Base-by-base conservation (phyloP, 352 stramenopile genomes). In the Phytopythium ostracodes region DNA sequence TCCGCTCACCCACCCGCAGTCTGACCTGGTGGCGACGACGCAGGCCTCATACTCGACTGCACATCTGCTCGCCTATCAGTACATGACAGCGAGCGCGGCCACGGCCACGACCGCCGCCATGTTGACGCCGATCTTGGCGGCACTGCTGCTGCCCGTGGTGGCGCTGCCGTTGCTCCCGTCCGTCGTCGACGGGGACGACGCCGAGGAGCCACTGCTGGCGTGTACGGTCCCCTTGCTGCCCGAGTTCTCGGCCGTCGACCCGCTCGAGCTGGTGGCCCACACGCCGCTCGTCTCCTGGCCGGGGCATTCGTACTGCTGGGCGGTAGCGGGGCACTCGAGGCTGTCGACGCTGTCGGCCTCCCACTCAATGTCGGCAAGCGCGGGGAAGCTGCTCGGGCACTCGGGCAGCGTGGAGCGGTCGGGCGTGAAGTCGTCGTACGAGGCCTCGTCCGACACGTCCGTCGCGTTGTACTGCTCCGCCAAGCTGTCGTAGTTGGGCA, bases 401-500 rank as follows among this genome's bases (percentile, higher is more conserved):
- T 66, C 62, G n/a, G 71, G 69, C 1, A 76, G 31, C 8, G 64
- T 73, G 1, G 56, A 73, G 31, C 74, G 66, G 43, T 71, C 59
- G 5, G 74, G 56, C 10, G 65, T 76, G 53, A 88, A 89, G 18
- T 60, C 63, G 33, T 65, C 60, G 63, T 70, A 72, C 1, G 38
- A 60, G 4, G 51, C 38, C 52, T 87, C 77, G 24, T 70, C 64
- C 12, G 69, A 73, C 31, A 73, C 64, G 53, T 71, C 56, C 1
- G 62, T 73, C 15, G 66, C 57, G 12, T 81, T 86, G 68, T 88
- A 94, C 62, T 85, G 56, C 25, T 62, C 64, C 12, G 73, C 64
- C 10, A 97, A 67, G 57, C 70, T 71, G 27, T 93, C 56, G 73
- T 82, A 96, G 64, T 93, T 92, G 24, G 87, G 89, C 77, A 92